Evolutionary conservation across 176 grass and related monocot species (phyloP).

Genomic region (Melocanna baccifera): DNA sequence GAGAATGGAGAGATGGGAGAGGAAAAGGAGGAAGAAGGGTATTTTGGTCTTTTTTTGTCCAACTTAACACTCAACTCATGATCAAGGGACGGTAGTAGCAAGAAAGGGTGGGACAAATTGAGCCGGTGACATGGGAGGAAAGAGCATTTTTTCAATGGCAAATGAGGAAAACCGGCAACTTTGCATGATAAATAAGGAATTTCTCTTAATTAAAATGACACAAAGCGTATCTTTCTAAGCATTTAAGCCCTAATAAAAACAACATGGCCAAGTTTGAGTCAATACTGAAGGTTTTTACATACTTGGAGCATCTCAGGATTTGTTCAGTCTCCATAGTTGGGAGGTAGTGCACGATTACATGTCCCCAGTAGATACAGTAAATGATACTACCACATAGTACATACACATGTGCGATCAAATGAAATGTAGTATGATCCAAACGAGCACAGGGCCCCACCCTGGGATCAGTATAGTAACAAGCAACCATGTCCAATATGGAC

Average conservation of each 20-base stretch:
- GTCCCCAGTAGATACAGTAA: not conserved
- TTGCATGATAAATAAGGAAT: too few relatives aligned
- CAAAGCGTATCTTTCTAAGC: not conserved
- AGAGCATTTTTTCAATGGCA: too few relatives aligned
- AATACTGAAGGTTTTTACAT: not conserved
- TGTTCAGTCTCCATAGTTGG: not conserved
- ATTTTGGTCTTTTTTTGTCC: too few relatives aligned
- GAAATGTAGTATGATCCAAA: not conserved
- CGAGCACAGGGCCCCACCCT: not conserved
- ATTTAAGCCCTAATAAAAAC: not conserved
- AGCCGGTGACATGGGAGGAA: too few relatives aligned
- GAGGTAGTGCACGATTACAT: not conserved
- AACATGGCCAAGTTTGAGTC: not conserved
- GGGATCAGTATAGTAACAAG: conserved; percentile 28
- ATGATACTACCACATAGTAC: not conserved
- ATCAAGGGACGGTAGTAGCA: too few relatives aligned
- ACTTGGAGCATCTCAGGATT: not conserved
- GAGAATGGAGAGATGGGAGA: too few relatives aligned
- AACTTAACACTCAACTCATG: too few relatives aligned
- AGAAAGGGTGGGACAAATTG: too few relatives aligned
- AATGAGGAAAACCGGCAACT: too few relatives aligned
- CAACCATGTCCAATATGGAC: conserved; percentile 35
- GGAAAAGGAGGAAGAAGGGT: too few relatives aligned
- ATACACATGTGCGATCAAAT: not conserved
- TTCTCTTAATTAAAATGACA: too few relatives aligned